These are phyloP conservation scores for Solanum hybrid DNA, from an alignment of 305 asterid species.

Conservation along the genomic window DNA sequence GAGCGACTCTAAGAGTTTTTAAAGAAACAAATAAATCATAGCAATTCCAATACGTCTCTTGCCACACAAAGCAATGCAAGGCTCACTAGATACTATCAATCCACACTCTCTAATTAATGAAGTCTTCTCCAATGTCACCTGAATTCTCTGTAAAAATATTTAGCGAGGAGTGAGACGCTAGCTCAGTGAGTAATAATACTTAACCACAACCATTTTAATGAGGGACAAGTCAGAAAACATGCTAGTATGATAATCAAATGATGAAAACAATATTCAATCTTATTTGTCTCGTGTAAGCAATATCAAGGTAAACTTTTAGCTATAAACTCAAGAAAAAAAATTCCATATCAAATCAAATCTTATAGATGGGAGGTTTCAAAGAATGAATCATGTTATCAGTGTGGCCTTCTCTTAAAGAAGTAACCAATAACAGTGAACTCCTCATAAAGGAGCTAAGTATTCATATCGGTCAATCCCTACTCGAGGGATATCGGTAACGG, in stretches of 20 bases:
- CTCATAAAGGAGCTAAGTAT: neutral
- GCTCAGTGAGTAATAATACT: neutral
- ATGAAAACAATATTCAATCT: neutral
- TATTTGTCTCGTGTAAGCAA: neutral
- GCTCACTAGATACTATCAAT: neutral
- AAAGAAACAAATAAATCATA: neutral
- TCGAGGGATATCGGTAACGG: neutral
- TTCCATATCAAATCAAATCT: too few relatives aligned
- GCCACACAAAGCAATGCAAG: neutral
- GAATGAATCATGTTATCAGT: neutral
- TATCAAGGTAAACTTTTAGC: neutral
- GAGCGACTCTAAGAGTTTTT: neutral
- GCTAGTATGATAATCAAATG: neutral
- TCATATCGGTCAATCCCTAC: neutral
- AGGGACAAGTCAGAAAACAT: neutral
- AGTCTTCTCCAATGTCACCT: neutral
- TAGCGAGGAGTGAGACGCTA: neutral
- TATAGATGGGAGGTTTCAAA: neutral
- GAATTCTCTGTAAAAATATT: too few relatives aligned
- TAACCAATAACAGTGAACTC: neutral
- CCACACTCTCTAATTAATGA: neutral
- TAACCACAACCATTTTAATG: neutral
- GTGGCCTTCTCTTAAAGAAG: neutral
- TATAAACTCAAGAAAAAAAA: too few relatives aligned
- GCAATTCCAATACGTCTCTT: neutral